Percentiles rank a stretch among this genome's conserved stretches.
Conservation (phyloP, 495 filamentous ascomycete genomes). For the Letharia columbiana region DNA sequence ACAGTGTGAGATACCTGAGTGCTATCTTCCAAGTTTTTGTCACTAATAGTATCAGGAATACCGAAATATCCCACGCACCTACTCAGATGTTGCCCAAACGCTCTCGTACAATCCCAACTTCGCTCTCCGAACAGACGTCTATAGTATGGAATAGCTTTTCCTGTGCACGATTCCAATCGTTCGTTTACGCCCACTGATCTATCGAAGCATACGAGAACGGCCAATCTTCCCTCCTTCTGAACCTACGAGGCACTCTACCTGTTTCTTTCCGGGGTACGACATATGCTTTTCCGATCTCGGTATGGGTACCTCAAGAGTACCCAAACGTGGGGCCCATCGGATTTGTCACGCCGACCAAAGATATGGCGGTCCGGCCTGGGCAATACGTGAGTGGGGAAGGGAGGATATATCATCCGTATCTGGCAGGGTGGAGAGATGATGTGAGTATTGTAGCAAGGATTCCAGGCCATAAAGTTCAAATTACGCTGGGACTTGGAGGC, state of each 20-base stretch:
- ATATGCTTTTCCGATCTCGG: conserved; percentile 81
- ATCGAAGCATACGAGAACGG: conserved; percentile 77
- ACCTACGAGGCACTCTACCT: conserved; percentile 78
- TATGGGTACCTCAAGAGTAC: conserved; percentile 96
- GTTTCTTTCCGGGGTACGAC: conserved; percentile 78
- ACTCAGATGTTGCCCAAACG: conserved; percentile 78
- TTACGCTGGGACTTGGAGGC: not conserved
- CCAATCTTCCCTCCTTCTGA: conserved; percentile 75
- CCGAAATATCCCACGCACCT: conserved; percentile 80
- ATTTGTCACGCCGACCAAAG: conserved; percentile 80
- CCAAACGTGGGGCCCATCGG: conserved; percentile 74
- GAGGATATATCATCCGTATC: conserved; percentile 88
- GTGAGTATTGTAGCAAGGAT: conserved; percentile 44
- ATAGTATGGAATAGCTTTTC: conserved; percentile 53
- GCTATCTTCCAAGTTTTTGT: not conserved
- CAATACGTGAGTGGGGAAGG: conserved; percentile 95
- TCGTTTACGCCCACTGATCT: conserved; percentile 13
- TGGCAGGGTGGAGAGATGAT: conserved; percentile 83
- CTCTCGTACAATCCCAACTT: conserved; percentile 77
- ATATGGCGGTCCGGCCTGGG: conserved; percentile 82
- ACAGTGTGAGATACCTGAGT: conserved; percentile 47
- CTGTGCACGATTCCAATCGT: not conserved
- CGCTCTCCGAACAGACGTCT: conserved; percentile 87
- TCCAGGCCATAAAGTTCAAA: not conserved
- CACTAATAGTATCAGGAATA: conserved; percentile 60